These are phyloP conservation scores for Neofusicoccum laricinum DNA, from an alignment of 2,329 filamentous ascomycete genomes.

Conservation along the genomic window DNA sequence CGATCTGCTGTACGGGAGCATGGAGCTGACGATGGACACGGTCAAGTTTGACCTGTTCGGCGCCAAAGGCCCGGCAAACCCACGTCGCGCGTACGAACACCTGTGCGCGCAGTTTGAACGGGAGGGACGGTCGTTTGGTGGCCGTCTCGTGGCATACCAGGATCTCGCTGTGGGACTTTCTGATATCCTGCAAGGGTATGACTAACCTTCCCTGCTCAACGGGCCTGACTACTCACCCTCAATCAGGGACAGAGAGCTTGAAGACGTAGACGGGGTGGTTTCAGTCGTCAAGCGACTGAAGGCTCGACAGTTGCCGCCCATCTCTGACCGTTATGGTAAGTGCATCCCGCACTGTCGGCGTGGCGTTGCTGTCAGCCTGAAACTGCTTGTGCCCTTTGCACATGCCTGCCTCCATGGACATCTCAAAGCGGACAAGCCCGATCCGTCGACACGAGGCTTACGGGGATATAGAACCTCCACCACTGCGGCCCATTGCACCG, in stretches of 20 bases:
- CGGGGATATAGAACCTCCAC: neutral
- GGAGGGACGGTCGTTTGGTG: conserved; percentile 1
- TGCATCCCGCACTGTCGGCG: neutral
- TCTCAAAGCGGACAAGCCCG: neutral
- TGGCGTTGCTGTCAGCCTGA: neutral
- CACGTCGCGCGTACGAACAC: conserved; percentile 4
- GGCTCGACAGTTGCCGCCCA: neutral
- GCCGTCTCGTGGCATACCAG: conserved; percentile 11
- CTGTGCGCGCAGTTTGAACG: neutral
- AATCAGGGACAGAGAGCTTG: neutral
- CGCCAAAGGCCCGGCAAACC: neutral
- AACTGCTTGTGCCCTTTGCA: neutral
- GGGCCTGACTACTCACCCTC: neutral
- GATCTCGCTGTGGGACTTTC: conserved; percentile 2
- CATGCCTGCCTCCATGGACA: neutral
- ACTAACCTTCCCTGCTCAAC: neutral
- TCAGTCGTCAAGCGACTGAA: neutral
- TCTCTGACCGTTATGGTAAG: neutral
- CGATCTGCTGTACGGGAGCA: conserved; percentile 13
- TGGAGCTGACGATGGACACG: conserved; percentile 8
- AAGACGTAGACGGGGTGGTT: neutral
- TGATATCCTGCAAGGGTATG: conserved; percentile 8
- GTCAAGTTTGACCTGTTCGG: conserved; percentile 5
- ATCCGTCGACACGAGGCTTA: neutral
- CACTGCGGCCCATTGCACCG: neutral